Base-by-base conservation (phyloP, 2,329 filamentous ascomycete genomes). In the Fusarium tupiense region DNA sequence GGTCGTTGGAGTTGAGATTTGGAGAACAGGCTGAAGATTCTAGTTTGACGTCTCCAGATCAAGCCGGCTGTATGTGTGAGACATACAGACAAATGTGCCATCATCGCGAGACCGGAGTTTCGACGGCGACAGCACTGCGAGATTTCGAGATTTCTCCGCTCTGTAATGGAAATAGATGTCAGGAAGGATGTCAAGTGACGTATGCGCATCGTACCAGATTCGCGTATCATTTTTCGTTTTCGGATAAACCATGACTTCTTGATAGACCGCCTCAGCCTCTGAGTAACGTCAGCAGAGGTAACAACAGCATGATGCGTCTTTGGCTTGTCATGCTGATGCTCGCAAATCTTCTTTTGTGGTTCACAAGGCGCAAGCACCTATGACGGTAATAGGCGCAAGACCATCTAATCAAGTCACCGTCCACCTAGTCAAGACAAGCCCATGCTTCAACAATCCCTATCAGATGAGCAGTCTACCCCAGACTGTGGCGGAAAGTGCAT, bases 401-500 rank as follows among this genome's bases (percentile, higher is more conserved):
- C 31, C 29, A 53, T 46, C 11, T n/a, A 22, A 35, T 12, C 47
- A 31, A 33, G 46, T 46, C 19, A 59, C 24, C 33, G 33, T 35
- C 33, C 44, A 26, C 29, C 13, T 16, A 47, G 44, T 49, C 24
- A 41, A 29, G 35, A 13, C 20, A 67, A 46, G 61, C 54, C 62
- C 58, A 71, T 68, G 71, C 56, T 68, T 56, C 43, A 16, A 56
- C 47, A 61, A 22, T 59, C 56, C 40, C 52, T 58, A 60, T 58
- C 52, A 64, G 49, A 50, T 43, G 46, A 73, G 70, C 40, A 62
- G 63, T 72, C 38, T 72, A 67, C 71, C 71, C 71, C 71, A 43
- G 72, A 72, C 60, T 74, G 54, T 61, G 47, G 60, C 62, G 59
- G 71, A 70, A 31, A 33, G 66, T 31, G 56, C 63, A 56, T 57